Base-by-base conservation (phyloP, 495 filamentous ascomycete genomes). In the Aspergillus campestris region DNA sequence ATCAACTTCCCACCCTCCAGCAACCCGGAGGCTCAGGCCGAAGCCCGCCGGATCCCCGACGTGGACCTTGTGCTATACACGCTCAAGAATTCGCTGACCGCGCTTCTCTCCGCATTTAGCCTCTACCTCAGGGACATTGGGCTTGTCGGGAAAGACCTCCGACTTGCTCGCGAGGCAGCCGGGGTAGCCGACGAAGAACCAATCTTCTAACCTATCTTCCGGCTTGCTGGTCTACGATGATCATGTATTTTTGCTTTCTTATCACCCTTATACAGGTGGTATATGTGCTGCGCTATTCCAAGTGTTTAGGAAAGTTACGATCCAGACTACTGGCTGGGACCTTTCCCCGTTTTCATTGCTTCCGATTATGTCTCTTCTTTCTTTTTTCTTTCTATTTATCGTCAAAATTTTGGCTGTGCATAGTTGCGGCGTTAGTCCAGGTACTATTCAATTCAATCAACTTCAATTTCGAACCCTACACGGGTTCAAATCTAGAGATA, bases 51-150 rank as follows among this genome's bases (percentile, higher is more conserved):
- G 3, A 51, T 73, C 3, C 73, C 72, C 0, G 81, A 85, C 43
- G 79, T 89, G 28, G 76, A 87, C 7, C 67, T 75, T 6, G 66
- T 94, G 6, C 37, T 83, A 33, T 64, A 65, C 6, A 72, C 72
- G 5, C 53, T 94, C 49, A 80, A 72, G 55, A 62, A 62, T 2
- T 77, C 79, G 6, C 67, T 95, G 34, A 57, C 57, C 18, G 72
- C 76, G 40, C 64, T 94, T 11, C 51, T 95, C 14, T 48, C 61
- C 3, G 77, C 73, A 5, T 95, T 92, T 70, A 82, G 75, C 28
- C 75, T 77, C 49, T 94, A 85, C 64, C 70, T 79, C 34, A 65
- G 70, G 10, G 78, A 83, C 40, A 63, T 91, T 48, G 77, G 80
- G 38, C 58, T 94, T 44, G 78, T 67, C 31, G 64, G 72, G 40